Percentiles rank a stretch among this genome's conserved stretches.
Conservation (phyloP, 2,329 filamentous ascomycete genomes). For the Chaetothyriales sp. region DNA sequence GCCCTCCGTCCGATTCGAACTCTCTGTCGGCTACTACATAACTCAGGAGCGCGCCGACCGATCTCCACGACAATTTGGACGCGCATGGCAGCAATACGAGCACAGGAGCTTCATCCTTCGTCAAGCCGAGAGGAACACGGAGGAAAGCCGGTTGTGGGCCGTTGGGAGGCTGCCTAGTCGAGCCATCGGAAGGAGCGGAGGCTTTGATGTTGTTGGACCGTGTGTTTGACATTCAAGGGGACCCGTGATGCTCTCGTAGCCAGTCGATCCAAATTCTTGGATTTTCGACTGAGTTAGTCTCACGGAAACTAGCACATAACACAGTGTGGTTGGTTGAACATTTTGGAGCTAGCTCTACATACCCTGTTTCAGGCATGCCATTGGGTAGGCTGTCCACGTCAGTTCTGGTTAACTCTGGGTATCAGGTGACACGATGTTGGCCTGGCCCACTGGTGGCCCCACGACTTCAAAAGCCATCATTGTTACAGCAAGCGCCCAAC, state of each 20-base stretch:
- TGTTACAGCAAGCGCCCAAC: not conserved
- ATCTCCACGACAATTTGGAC: constrained; percentile 12
- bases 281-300: constrained; percentile 14
- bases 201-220: constrained; percentile 3
- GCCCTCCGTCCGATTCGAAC: not conserved
- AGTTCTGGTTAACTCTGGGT: not conserved
- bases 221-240: constrained; percentile 9
- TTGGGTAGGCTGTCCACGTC: not conserved
- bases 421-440: not conserved
- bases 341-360: not conserved
- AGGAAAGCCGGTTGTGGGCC: constrained; percentile 2
- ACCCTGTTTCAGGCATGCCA: not conserved
- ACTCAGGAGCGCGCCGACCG: constrained; percentile 1
- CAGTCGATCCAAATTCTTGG: constrained; percentile 14
- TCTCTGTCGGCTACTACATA: not conserved
- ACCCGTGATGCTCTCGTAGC: constrained; percentile 8
- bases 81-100: constrained; percentile 8
- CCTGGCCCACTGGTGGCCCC: not conserved
- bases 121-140: constrained; percentile 3
- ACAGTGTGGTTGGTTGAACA: not conserved
- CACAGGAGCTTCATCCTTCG: not conserved
- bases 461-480: not conserved
- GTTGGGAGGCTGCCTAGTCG: constrained; percentile 3
- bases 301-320: constrained; percentile 11
- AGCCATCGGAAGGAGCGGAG: constrained; percentile 2